phyloP scores from a whole-genome alignment of 192 early-diverging fungal species.

The Coemansia sp. region DNA sequence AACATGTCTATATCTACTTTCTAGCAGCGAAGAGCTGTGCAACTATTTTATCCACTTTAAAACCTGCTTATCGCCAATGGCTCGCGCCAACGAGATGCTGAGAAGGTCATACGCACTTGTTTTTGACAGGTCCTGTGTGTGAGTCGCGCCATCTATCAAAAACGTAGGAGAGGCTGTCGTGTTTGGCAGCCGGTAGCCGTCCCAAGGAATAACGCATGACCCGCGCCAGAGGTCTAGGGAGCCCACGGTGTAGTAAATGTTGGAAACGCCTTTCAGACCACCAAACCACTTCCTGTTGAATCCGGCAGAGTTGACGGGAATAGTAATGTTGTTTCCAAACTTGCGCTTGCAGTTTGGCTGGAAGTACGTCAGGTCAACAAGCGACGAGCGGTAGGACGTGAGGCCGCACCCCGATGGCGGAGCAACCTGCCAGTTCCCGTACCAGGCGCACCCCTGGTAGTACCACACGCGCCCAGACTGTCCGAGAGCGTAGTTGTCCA shows the following conservation, averaged over 20 bases:
- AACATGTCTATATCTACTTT: not conserved
- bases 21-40: not conserved
- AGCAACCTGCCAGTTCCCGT: constrained; percentile 56
- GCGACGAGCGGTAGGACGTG: constrained; percentile 26
- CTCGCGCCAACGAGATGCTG: constrained; percentile 12
- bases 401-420: constrained; percentile 17
- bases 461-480: constrained; percentile 45
- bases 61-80: constrained; percentile 9
- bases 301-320: constrained; percentile 14
- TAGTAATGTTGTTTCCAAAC: constrained; percentile 26
- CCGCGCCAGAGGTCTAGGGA: constrained; percentile 23
- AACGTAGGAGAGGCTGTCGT: constrained; percentile 15
- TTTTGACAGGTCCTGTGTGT: constrained; percentile 15
- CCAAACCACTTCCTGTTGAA: constrained; percentile 28
- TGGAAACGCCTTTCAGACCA: constrained; percentile 13
- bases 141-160: constrained; percentile 20
- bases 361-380: constrained; percentile 29
- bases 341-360: constrained; percentile 34
- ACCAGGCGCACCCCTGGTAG: constrained; percentile 62
- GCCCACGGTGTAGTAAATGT: constrained; percentile 31
- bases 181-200: constrained; percentile 17
- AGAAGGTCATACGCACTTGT: constrained; percentile 4
- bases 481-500: constrained; percentile 30
- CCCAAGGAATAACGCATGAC: constrained; percentile 11
- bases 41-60: constrained; percentile 19